phyloP scores from a whole-genome alignment of 2,329 filamentous ascomycete genomes.

The Aspergillus japonicus region DNA sequence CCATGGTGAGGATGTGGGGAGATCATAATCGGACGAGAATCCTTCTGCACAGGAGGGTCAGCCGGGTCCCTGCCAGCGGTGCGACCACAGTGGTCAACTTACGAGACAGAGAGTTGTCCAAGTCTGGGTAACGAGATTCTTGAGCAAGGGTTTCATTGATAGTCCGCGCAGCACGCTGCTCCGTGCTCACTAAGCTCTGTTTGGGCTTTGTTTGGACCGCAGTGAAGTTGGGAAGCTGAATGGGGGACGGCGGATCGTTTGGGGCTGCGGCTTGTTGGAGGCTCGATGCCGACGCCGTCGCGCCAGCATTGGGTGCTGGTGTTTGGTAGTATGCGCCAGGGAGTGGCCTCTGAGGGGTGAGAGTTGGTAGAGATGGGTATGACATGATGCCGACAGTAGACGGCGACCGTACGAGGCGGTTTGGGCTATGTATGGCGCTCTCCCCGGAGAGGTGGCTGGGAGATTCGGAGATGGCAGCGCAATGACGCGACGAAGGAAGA shows the following conservation, averaged over 20 bases:
- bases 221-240: conserved; percentile 35
- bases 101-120: conserved; percentile 89
- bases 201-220: conserved; percentile 44
- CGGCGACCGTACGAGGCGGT: conserved; percentile 9
- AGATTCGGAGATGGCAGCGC: conserved; percentile 18
- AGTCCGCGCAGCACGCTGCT: conserved; percentile 76
- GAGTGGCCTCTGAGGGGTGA: conserved; percentile 42
- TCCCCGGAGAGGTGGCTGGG: conserved; percentile 23
- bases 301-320: conserved; percentile 37
- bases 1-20: conserved; percentile 68
- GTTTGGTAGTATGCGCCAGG: conserved; percentile 45
- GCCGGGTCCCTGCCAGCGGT: conserved; percentile 27
- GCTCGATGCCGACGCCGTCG: conserved; percentile 38
- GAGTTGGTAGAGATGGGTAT: conserved; percentile 37
- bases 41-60: conserved; percentile 60
- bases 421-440: conserved; percentile 21
- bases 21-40: conserved; percentile 86
- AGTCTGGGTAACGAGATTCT: conserved; percentile 80
- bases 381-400: conserved; percentile 37
- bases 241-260: conserved; percentile 27
- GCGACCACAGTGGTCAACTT: conserved; percentile 44
- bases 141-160: conserved; percentile 75
- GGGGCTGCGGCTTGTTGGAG: conserved; percentile 28
- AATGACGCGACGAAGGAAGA: conserved; percentile 10
- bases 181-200: conserved; percentile 60